Percentiles rank a stretch among this genome's conserved stretches.
phyloP scores from a whole-genome alignment of 2,329 filamentous ascomycete genomes.

The Canariomyces notabilis region DNA sequence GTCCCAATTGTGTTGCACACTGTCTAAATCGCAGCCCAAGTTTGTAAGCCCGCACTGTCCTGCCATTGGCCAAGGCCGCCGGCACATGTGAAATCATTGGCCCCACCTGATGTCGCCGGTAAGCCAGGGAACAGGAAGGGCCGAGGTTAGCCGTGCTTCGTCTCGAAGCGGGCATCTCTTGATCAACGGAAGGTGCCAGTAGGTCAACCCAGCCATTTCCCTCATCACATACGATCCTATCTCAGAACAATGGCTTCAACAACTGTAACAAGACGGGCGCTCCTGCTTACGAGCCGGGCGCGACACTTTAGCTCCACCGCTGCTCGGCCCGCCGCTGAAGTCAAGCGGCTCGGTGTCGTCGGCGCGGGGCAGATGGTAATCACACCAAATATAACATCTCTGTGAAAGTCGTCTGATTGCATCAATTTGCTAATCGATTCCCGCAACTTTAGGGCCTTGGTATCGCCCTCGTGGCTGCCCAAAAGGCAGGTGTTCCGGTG shows the following conservation, averaged over 20 bases:
- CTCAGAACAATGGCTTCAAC: conserved; percentile 18
- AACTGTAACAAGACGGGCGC: conserved; percentile 17
- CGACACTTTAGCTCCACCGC: conserved; percentile 67
- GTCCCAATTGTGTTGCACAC: neutral
- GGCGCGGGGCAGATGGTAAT: conserved; percentile 95
- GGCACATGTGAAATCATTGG: conserved; percentile 4
- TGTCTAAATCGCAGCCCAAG: neutral
- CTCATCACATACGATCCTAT: neutral
- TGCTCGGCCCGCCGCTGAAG: conserved; percentile 55
- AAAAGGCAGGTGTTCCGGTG: conserved; percentile 77
- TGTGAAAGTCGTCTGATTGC: conserved; percentile 12
- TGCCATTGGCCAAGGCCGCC: neutral
- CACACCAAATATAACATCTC: conserved; percentile 27
- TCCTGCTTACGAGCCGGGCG: conserved; percentile 35
- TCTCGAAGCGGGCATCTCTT: neutral
- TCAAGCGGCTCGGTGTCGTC: conserved; percentile 85
- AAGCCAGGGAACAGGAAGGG: neutral
- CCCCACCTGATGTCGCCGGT: neutral
- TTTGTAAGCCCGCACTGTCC: neutral
- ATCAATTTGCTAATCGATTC: neutral
- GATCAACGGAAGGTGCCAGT: neutral
- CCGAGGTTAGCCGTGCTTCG: conserved; percentile 8
- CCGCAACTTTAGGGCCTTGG: conserved; percentile 68
- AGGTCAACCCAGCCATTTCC: too few relatives aligned
- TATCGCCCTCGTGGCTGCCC: conserved; percentile 89